phyloP scores from a whole-genome alignment of 306 rosid species.

The Sechiopsis laciniata region DNA sequence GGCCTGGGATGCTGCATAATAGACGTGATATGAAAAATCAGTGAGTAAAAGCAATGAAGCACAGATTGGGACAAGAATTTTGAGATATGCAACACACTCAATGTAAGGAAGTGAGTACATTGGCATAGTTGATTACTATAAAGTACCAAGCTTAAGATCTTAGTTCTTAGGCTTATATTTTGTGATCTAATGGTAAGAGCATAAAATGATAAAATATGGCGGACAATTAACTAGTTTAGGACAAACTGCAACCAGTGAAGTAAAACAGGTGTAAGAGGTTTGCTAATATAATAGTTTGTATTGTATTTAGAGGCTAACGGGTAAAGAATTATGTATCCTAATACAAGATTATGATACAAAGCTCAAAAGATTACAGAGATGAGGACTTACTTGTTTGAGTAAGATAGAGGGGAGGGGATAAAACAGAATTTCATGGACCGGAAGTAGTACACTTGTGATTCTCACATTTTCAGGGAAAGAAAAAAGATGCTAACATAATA shows the following conservation, averaged over 20 bases:
- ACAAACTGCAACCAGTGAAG: neutral
- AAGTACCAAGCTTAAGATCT: neutral
- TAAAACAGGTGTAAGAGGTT: neutral
- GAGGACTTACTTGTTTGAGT: neutral
- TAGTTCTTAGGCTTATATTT: neutral
- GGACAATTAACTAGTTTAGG: neutral
- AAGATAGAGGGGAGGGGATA: neutral
- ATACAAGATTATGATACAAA: neutral
- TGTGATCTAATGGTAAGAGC: neutral
- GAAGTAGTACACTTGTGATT: neutral
- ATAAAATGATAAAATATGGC: neutral
- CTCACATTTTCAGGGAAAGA: neutral
- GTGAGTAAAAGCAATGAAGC: neutral
- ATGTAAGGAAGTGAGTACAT: neutral
- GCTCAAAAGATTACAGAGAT: neutral
- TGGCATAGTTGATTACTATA: neutral
- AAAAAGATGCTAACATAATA: neutral
- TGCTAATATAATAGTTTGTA: neutral
- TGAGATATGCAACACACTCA: neutral
- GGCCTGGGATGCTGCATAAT: constrained; percentile 54
- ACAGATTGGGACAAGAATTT: neutral
- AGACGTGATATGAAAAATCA: neutral
- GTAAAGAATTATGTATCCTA: neutral
- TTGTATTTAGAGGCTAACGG: neutral
- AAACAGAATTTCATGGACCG: neutral